Conservation (phyloP, 169 alveolate species). For the Cryptosporidium sp. region DNA sequence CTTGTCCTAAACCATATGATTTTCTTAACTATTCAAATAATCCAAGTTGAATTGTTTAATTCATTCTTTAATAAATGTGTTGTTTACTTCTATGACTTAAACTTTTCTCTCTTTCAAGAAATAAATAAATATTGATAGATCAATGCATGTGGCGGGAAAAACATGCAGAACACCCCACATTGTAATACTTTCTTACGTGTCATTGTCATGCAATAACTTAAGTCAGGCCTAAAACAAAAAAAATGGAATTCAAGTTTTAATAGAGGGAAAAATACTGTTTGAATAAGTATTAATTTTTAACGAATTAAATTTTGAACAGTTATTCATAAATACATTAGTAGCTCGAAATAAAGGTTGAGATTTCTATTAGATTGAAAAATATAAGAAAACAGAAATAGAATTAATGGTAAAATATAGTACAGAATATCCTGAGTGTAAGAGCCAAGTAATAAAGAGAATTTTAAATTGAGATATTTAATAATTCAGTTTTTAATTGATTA, state of each 20-base stretch:
- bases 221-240: background rate
- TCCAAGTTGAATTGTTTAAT: background rate
- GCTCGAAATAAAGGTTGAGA: too few species aligned
- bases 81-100: background rate
- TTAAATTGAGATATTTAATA: background rate
- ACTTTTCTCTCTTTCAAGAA: background rate
- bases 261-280: background rate
- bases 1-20: background rate
- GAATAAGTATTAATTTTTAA: too few species aligned
- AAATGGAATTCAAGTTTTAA: background rate
- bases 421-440: background rate
- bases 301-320: background rate
- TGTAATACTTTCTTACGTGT: conserved; percentile 9
- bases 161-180: conserved; percentile 28
- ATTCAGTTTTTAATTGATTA: background rate
- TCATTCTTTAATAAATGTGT: background rate
- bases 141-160: conserved; percentile 19
- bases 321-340: too few species aligned
- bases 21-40: background rate
- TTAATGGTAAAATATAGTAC: too few species aligned
- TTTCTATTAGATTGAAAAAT: too few species aligned
- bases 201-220: conserved; percentile 3
- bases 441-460: background rate
- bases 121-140: conserved; percentile 22
- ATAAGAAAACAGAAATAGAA: background rate